Evolutionary conservation across 2,329 filamentous ascomycete species (phyloP).

Genomic region (Ascochyta clinopodiicola): DNA sequence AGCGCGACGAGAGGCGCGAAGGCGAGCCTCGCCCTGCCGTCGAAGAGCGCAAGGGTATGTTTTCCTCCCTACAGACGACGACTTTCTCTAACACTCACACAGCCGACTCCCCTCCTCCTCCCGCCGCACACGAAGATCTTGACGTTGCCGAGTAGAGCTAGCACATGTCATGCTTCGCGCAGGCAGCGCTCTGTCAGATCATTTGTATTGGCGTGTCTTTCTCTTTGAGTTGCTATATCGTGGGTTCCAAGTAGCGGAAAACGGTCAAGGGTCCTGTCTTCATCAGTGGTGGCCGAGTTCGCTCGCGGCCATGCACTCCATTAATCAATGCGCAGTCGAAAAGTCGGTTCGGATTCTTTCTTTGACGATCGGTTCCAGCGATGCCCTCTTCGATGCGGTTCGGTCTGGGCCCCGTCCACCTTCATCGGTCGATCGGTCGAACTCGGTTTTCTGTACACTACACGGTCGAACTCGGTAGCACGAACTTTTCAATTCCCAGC

Average conservation of each 20-base stretch:
- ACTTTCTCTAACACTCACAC: constrained; percentile 44
- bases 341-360: constrained; percentile 40
- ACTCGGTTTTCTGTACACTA: constrained; percentile 45
- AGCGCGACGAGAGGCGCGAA: constrained; percentile 58
- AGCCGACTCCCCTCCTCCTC: constrained; percentile 77
- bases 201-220: constrained; percentile 25
- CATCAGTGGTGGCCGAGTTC: constrained; percentile 31
- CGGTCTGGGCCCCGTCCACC: constrained; percentile 29
- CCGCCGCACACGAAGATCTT: constrained; percentile 83
- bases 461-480: constrained; percentile 44
- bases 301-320: constrained; percentile 35
- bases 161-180: constrained; percentile 22
- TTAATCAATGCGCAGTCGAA: constrained; percentile 48
- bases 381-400: constrained; percentile 44
- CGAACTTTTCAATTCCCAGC: constrained; percentile 31
- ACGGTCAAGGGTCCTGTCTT: constrained; percentile 28
- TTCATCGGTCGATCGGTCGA: constrained; percentile 43
- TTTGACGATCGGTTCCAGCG: constrained; percentile 46
- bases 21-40: constrained; percentile 76
- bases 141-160: constrained; percentile 80
- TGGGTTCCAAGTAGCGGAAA: constrained; percentile 32
- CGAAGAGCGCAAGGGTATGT: constrained; percentile 85
- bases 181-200: constrained; percentile 23
- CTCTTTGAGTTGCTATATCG: constrained; percentile 29
- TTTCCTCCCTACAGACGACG: constrained; percentile 23